Percentiles rank a stretch among this genome's conserved stretches.
phyloP scores from a whole-genome alignment of 192 early-diverging fungal genomes.

The Mortierella alpina region DNA sequence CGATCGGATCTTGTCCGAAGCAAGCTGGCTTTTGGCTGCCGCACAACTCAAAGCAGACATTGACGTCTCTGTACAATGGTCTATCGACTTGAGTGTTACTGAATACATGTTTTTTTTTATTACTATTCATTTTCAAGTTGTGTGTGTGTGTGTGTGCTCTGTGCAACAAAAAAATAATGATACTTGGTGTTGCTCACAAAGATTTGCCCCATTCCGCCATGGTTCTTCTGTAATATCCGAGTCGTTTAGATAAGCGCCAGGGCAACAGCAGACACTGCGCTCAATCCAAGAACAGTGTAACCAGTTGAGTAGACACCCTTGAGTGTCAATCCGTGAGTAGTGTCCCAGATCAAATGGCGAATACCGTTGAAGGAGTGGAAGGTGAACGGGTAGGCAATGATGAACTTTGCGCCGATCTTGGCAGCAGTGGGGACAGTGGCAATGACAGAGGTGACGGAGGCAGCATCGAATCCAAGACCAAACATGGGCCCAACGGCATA shows the following conservation, averaged over 20 bases:
- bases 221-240: too few species aligned
- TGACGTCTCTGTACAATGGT: too few species aligned
- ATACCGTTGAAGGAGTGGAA: slow-evolving; percentile 90
- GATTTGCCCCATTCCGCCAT: too few species aligned
- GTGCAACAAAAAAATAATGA: too few species aligned
- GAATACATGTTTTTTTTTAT: too few species aligned
- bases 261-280: slow-evolving; percentile 64
- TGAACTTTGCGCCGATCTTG: slow-evolving; percentile 77
- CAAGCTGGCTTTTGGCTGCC: too few species aligned
- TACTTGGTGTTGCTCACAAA: too few species aligned
- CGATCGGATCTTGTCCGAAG: too few species aligned
- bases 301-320: slow-evolving; percentile 87
- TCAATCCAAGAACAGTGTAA: slow-evolving; percentile 77
- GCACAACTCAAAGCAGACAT: too few species aligned
- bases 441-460: slow-evolving; percentile 71
- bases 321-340: slow-evolving; percentile 71
- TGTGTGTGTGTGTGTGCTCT: too few species aligned
- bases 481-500: slow-evolving; percentile 74
- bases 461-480: slow-evolving; percentile 73
- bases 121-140: too few species aligned
- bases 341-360: slow-evolving; percentile 95
- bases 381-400: slow-evolving; percentile 76
- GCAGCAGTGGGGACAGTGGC: slow-evolving; percentile 74
- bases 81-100: too few species aligned
- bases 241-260: slow-evolving; percentile 65